phyloP scores from a whole-genome alignment of 768 basidiomycete species.

The Paxillus ammoniavirescens region DNA sequence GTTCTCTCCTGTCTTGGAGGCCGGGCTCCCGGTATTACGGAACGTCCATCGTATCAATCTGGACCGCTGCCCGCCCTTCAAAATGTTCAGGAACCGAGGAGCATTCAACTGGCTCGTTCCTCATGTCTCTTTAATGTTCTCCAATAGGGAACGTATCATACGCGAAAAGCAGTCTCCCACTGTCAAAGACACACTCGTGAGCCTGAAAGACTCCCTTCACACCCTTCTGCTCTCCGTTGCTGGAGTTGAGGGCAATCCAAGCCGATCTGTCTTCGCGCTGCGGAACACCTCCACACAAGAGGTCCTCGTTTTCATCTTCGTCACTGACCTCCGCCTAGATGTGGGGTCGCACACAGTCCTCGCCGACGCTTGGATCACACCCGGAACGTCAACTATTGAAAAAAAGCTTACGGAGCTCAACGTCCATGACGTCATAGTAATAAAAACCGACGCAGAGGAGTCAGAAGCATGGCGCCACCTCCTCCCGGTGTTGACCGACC shows the following conservation, averaged over 20 bases:
- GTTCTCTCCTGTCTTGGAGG: constrained; percentile 27
- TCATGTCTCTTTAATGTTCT: constrained; percentile 33
- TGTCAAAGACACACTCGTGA: constrained; percentile 24
- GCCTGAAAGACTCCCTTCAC: constrained; percentile 34
- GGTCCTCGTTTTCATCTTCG: constrained; percentile 43
- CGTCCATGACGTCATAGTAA: background rate
- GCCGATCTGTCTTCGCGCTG: constrained; percentile 20
- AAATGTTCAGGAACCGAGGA: constrained; percentile 9
- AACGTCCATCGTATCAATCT: constrained; percentile 41
- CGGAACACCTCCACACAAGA: constrained; percentile 11
- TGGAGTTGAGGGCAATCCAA: constrained; percentile 19
- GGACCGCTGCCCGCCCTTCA: constrained; percentile 32
- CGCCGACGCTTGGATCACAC: constrained; percentile 48
- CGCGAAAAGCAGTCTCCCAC: no score
- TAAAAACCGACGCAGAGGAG: constrained; percentile 15
- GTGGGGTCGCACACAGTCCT: constrained; percentile 39
- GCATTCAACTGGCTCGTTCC: constrained; percentile 31
- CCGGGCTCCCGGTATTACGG: constrained; percentile 23
- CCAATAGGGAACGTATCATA: constrained; percentile 27
- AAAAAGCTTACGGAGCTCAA: constrained; percentile 10
- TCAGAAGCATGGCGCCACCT: constrained; percentile 47
- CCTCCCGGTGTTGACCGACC: constrained; percentile 49
- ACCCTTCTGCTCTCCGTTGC: constrained; percentile 23
- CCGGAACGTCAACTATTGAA: constrained; percentile 24
- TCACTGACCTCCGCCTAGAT: constrained; percentile 48